Percentiles rank a stretch among this genome's conserved stretches.
These are phyloP conservation scores for Solanum hybrid DNA, from an alignment of 305 asterid genomes.

Conservation along the genomic window DNA sequence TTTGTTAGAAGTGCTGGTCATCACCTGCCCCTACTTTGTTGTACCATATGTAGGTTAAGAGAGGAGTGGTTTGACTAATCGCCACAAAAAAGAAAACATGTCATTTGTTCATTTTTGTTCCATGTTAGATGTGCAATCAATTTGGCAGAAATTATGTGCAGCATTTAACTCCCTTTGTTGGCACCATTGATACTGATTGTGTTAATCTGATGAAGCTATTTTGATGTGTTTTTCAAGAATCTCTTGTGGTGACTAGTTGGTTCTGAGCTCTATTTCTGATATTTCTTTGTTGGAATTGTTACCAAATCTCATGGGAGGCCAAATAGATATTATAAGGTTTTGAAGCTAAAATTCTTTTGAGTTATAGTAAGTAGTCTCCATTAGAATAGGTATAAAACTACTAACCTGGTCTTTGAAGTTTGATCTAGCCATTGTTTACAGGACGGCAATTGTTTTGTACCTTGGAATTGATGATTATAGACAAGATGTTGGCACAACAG, in stretches of 20 bases:
- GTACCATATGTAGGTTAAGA: not conserved
- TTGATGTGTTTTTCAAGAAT: not conserved
- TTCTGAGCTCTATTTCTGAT: constrained; percentile 62
- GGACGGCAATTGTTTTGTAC: constrained; percentile 51
- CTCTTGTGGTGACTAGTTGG: not conserved
- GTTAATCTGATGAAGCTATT: not conserved
- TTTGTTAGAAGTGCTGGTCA: not conserved
- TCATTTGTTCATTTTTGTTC: not conserved
- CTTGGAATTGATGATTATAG: constrained; percentile 72
- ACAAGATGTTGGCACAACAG: constrained; percentile 22
- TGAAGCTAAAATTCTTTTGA: not conserved
- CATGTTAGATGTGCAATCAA: not conserved
- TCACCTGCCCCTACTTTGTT: not conserved
- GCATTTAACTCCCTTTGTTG: not conserved
- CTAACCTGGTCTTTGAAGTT: not conserved
- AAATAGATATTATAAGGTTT: not conserved
- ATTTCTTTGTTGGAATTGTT: constrained; percentile 67
- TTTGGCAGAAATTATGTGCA: not conserved
- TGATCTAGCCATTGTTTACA: constrained; percentile 18
- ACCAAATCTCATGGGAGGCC: constrained; percentile 58
- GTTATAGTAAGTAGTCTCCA: not conserved
- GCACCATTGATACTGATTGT: not conserved
- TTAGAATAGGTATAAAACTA: not conserved
- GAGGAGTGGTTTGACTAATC: not conserved
- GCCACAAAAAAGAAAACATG: not conserved